A percentile compares a stretch with the other conserved stretches of the same genome.
Evolutionary conservation across 164 flowering plant genomes (phyloP).

Genomic region (Magnolia sinica): DNA sequence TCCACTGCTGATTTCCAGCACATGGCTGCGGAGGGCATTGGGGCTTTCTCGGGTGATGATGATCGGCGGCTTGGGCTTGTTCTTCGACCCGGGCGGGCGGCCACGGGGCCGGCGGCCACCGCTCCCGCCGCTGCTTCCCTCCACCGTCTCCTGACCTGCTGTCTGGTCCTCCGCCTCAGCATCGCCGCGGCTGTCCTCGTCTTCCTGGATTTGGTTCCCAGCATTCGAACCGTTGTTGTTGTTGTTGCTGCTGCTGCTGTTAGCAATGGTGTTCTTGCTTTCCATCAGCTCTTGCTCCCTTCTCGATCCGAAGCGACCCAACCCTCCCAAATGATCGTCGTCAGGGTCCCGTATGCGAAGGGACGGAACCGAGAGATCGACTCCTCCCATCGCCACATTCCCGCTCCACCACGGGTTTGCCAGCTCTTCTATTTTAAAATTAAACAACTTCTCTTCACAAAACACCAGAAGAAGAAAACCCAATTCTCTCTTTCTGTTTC

Average conservation of each 20-base stretch:
- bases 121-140: conserved; percentile 20
- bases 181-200: conserved; percentile 26
- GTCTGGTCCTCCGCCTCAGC: conserved; percentile 33
- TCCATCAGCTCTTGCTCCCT: conserved; percentile 48
- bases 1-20: conserved; percentile 63
- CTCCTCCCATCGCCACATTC: conserved; percentile 56
- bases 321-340: conserved; percentile 24
- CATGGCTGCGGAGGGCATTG: conserved; percentile 69
- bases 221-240: conserved; percentile 32
- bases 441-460: background rate
- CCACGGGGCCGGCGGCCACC: conserved; percentile 62
- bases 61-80: conserved; percentile 77
- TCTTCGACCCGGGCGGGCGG: conserved; percentile 82
- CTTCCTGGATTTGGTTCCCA: conserved; percentile 24
- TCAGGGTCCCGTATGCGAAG: conserved; percentile 46
- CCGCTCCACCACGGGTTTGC: conserved; percentile 88
- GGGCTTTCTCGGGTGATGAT: conserved; percentile 79
- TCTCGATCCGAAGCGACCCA: conserved; percentile 12
- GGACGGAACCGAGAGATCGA: conserved; percentile 38
- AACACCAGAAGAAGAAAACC: background rate
- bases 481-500: background rate
- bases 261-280: conserved; percentile 25
- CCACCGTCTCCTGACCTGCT: conserved; percentile 30
- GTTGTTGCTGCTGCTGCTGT: conserved; percentile 21
- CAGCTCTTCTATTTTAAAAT: conserved; percentile 26